Evolutionary conservation across 495 filamentous ascomycete species (phyloP).

Genomic region (Sordaria brevicollis): DNA sequence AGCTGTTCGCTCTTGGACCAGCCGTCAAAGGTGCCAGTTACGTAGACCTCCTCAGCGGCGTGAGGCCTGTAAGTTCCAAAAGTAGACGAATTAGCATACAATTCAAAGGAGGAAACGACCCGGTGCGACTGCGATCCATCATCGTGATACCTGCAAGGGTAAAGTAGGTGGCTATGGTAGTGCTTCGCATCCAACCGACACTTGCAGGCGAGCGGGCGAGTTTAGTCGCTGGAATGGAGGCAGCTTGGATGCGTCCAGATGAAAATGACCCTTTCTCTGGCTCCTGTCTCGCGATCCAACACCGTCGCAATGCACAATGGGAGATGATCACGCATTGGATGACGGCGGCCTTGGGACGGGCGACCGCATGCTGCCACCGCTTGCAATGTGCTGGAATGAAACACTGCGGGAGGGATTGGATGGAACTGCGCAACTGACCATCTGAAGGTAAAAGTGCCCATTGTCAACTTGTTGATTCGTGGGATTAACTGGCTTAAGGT

Average conservation of each 20-base stretch:
- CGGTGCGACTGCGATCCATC: conserved; percentile 4
- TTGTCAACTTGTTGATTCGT: conserved; percentile 9
- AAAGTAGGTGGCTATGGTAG: conserved; percentile 1
- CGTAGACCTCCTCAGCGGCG: conserved; percentile 73
- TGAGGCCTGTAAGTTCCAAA: conserved; percentile 48
- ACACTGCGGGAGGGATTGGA: not conserved
- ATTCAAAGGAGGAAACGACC: not conserved
- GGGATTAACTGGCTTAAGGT: not conserved
- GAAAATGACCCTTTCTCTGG: not conserved
- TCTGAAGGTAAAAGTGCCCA: conserved; percentile 45
- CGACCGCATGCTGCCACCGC: not conserved
- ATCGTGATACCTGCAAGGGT: conserved; percentile 5
- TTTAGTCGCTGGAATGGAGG: conserved; percentile 1
- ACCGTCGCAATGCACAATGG: not conserved
- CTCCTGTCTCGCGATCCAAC: conserved; percentile 5
- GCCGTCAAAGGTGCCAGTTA: conserved; percentile 92
- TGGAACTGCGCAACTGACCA: conserved; percentile 32
- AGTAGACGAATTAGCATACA: conserved; percentile 11
- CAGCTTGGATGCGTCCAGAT: not conserved
- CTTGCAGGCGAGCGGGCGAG: not conserved
- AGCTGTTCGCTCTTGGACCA: conserved; percentile 80
- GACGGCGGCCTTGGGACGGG: not conserved
- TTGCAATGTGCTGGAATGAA: not conserved
- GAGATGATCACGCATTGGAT: not conserved
- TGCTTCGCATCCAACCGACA: conserved; percentile 9